Conservation (phyloP, 2,329 filamentous ascomycete genomes). For the Botrytis fabae region DNA sequence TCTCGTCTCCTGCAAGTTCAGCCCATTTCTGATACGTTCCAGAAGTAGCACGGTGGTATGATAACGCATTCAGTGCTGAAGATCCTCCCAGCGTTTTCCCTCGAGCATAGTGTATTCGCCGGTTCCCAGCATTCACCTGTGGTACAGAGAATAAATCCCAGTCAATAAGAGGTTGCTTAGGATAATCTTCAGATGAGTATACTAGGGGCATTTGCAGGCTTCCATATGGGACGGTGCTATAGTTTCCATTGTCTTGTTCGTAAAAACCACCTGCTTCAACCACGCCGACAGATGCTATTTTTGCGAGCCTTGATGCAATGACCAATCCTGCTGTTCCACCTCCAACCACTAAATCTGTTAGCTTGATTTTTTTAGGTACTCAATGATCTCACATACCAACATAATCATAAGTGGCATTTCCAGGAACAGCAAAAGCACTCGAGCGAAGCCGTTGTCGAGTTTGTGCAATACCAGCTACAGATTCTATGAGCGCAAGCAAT, state of each 20-base stretch:
- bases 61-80: constrained; percentile 26
- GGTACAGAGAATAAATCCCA: constrained; percentile 26
- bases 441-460: constrained; percentile 15
- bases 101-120: constrained; percentile 33
- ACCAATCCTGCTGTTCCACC: constrained; percentile 28
- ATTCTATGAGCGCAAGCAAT: neutral
- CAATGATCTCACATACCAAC: constrained; percentile 30
- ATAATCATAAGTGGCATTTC: constrained; percentile 43
- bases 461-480: neutral
- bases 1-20: constrained; percentile 43
- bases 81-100: constrained; percentile 43
- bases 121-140: constrained; percentile 26
- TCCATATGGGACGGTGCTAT: constrained; percentile 4
- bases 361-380: too few relatives aligned
- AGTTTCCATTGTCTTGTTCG: constrained; percentile 20
- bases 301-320: constrained; percentile 26
- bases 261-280: constrained; percentile 30
- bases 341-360: constrained; percentile 19
- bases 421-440: constrained; percentile 29
- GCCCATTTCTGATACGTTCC: constrained; percentile 47
- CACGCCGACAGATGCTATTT: constrained; percentile 25
- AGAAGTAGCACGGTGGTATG: constrained; percentile 20
- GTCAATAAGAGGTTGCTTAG: constrained; percentile 23
- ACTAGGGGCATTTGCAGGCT: neutral
- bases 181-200: constrained; percentile 20